Conservation (phyloP, 129 eudicot species). For the Artemisia tridentata region DNA sequence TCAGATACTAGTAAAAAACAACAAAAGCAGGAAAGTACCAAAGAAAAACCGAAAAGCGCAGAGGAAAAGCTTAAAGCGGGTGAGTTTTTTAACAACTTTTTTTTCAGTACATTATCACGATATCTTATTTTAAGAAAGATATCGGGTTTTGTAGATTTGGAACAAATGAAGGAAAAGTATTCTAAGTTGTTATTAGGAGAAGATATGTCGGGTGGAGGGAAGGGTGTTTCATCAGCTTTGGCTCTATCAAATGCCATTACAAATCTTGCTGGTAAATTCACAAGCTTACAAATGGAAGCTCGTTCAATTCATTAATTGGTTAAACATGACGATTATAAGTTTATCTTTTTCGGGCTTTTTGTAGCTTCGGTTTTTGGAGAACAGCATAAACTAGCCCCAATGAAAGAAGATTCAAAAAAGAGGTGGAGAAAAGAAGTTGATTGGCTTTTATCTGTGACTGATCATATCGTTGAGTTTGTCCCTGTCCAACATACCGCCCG, state of each 20-base stretch:
- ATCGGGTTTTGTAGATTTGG: constrained; percentile 46
- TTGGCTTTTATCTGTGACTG: constrained; percentile 81
- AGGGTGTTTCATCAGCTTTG: constrained; percentile 86
- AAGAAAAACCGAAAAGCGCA: constrained; percentile 9
- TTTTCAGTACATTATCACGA: not conserved
- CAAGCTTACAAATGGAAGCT: not conserved
- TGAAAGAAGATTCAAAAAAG: constrained; percentile 61
- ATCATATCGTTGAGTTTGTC: constrained; percentile 76
- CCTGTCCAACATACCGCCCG: constrained; percentile 60
- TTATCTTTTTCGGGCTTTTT: not conserved
- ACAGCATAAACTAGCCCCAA: constrained; percentile 65
- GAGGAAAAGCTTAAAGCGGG: constrained; percentile 27
- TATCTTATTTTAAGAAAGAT: not conserved
- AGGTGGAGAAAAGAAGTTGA: constrained; percentile 88
- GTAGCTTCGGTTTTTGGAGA: constrained; percentile 94
- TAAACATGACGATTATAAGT: not conserved
- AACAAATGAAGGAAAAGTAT: constrained; percentile 77
- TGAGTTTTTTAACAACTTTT: not conserved
- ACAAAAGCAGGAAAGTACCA: constrained; percentile 14
- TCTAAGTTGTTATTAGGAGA: constrained; percentile 82
- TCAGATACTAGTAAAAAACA: constrained; percentile 11
- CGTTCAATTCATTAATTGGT: constrained; percentile 6
- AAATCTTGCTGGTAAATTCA: constrained; percentile 70
- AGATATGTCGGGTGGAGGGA: constrained; percentile 94
- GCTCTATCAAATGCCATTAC: constrained; percentile 90